These are phyloP conservation scores for Botryotinia narcissicola DNA, from an alignment of 2,329 filamentous ascomycete genomes.

Conservation along the genomic window DNA sequence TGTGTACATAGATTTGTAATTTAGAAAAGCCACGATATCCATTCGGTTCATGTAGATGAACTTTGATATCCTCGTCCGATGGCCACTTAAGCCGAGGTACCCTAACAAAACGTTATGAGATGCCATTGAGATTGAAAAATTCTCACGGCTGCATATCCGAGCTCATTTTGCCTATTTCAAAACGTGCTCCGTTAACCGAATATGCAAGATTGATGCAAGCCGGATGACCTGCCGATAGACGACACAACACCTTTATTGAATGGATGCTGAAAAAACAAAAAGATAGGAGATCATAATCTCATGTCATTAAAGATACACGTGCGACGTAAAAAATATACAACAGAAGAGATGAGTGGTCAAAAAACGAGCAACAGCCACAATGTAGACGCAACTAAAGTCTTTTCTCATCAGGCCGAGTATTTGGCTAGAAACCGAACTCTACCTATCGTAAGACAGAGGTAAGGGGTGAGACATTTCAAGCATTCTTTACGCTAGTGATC, in stretches of 20 bases:
- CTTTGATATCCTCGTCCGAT: not conserved
- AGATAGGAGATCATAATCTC: not conserved
- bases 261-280: not conserved
- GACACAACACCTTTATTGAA: not conserved
- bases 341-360: not conserved
- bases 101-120: not conserved
- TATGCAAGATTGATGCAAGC: not conserved
- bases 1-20: not conserved
- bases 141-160: not conserved
- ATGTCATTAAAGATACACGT: not conserved
- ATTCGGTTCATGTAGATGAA: not conserved
- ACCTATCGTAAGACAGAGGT: not conserved
- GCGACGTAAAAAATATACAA: not conserved
- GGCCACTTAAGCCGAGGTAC: not conserved
- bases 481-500: conserved; percentile 9
- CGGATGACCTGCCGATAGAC: not conserved
- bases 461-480: not conserved
- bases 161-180: not conserved
- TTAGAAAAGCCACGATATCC: not conserved
- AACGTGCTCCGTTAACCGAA: not conserved
- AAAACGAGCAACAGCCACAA: not conserved
- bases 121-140: not conserved
- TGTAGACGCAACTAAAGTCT: not conserved
- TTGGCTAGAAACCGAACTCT: not conserved
- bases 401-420: not conserved